A percentile compares a stretch with the other conserved stretches of the same genome.
These are phyloP conservation scores for Kazachstania sp. DNA, from an alignment of 1,139 yeast species.

Conservation along the genomic window DNA sequence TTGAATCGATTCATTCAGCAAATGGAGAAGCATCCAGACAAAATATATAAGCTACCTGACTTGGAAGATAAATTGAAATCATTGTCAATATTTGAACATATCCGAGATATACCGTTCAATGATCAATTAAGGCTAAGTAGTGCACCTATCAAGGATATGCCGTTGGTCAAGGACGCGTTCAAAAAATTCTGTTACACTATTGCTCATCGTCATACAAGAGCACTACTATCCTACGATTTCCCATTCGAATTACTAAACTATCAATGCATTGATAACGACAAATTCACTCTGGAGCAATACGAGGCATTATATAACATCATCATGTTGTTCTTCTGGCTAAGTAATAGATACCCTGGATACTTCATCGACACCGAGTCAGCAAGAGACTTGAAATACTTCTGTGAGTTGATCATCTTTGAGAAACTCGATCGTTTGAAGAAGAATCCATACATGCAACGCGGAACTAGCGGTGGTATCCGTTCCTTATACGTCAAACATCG, in stretches of 20 bases:
- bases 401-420: constrained; percentile 59
- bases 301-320: constrained; percentile 67
- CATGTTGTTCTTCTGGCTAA: constrained; percentile 72
- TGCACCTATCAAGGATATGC: constrained; percentile 43
- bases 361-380: constrained; percentile 76
- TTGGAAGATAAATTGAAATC: constrained; percentile 39
- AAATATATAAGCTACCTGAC: constrained; percentile 22
- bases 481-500: not conserved
- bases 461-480: not conserved
- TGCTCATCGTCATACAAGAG: constrained; percentile 25
- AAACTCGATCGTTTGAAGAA: constrained; percentile 37
- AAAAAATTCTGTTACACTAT: constrained; percentile 28
- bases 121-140: constrained; percentile 54
- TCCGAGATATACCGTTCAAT: constrained; percentile 32
- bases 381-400: constrained; percentile 50
- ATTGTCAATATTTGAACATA: constrained; percentile 38
- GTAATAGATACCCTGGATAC: constrained; percentile 75
- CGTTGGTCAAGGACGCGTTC: constrained; percentile 28
- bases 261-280: constrained; percentile 21
- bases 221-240: constrained; percentile 29
- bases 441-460: constrained; percentile 21
- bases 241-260: constrained; percentile 27
- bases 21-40: constrained; percentile 27
- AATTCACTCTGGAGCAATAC: constrained; percentile 40
- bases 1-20: constrained; percentile 42